Evolutionary conservation across 106 monocot species (phyloP).

Genomic region (Allium cepa): DNA sequence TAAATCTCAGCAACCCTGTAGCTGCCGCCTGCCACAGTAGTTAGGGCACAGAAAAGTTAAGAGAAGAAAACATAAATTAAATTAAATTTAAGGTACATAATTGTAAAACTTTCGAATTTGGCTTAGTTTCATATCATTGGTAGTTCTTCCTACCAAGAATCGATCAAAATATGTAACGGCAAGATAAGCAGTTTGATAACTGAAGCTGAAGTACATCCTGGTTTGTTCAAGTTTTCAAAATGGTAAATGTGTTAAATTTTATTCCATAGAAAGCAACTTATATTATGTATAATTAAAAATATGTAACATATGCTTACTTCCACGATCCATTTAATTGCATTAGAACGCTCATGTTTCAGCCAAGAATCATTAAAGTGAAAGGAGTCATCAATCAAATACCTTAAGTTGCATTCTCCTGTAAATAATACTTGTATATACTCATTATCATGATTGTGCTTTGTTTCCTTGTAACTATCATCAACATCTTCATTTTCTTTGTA

Average conservation of each 20-base stretch:
- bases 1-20: too few relatives aligned
- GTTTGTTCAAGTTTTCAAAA: constrained; percentile 23
- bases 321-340: constrained; percentile 69
- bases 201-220: constrained; percentile 44
- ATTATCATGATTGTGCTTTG: constrained; percentile 27
- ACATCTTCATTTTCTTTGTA: constrained; percentile 24
- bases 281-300: not conserved
- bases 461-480: not conserved
- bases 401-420: constrained; percentile 27
- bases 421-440: constrained; percentile 55
- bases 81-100: too few relatives aligned
- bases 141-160: constrained; percentile 50
- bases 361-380: constrained; percentile 4
- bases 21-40: too few relatives aligned
- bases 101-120: too few relatives aligned
- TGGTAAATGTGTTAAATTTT: not conserved
- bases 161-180: constrained; percentile 68
- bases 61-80: too few relatives aligned
- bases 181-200: constrained; percentile 53
- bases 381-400: not conserved
- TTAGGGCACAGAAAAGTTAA: too few relatives aligned
- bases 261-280: not conserved
- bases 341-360: constrained; percentile 40
- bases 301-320: constrained; percentile 21
- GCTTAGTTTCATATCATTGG: too few relatives aligned